Evolutionary conservation across 352 stramenopile genomes (phyloP).

Genomic region (Pythium grandisporangium): DNA sequence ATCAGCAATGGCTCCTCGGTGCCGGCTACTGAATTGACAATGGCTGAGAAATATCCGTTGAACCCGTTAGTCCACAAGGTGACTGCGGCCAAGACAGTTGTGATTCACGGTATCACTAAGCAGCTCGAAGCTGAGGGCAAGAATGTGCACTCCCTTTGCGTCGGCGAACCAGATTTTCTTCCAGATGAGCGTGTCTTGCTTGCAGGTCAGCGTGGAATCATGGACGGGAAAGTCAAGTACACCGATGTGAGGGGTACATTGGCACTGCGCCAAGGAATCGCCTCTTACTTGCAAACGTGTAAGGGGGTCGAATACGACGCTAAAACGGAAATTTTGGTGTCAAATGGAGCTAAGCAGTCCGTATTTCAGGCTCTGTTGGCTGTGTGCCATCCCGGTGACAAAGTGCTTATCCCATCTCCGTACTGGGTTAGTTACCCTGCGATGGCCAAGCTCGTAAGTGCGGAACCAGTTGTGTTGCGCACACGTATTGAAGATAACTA

Average conservation of each 20-base stretch:
- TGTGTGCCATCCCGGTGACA: conserved; percentile 86
- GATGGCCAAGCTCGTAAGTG: conserved; percentile 91
- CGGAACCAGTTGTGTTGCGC: conserved; percentile 87
- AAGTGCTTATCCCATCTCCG: conserved; percentile 93
- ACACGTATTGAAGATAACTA: conserved; percentile 88
- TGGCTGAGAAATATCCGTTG: conserved; percentile 50
- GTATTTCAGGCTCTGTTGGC: conserved; percentile 92
- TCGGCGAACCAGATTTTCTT: conserved; percentile 95
- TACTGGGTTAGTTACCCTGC: conserved; percentile 97
- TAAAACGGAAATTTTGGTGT: conserved; percentile 90
- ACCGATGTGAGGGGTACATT: conserved; percentile 91
- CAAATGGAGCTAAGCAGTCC: conserved; percentile 94
- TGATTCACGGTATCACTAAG: conserved; percentile 92
- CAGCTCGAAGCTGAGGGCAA: conserved; percentile 92
- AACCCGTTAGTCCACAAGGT: conserved; percentile 79
- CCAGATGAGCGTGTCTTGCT: conserved; percentile 86
- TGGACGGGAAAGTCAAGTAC: conserved; percentile 89
- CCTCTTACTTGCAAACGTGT: conserved; percentile 80
- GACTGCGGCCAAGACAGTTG: conserved; percentile 85
- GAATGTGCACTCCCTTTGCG: conserved; percentile 87
- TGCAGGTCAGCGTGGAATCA: conserved; percentile 67
- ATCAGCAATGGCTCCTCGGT: background rate
- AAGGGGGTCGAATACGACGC: conserved; percentile 90
- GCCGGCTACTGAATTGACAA: conserved; percentile 10
- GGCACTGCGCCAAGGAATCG: conserved; percentile 85